Percentiles rank a stretch among this genome's conserved stretches.
phyloP scores from a whole-genome alignment of 345 rosid genomes.

The Eucalyptus melliodora region DNA sequence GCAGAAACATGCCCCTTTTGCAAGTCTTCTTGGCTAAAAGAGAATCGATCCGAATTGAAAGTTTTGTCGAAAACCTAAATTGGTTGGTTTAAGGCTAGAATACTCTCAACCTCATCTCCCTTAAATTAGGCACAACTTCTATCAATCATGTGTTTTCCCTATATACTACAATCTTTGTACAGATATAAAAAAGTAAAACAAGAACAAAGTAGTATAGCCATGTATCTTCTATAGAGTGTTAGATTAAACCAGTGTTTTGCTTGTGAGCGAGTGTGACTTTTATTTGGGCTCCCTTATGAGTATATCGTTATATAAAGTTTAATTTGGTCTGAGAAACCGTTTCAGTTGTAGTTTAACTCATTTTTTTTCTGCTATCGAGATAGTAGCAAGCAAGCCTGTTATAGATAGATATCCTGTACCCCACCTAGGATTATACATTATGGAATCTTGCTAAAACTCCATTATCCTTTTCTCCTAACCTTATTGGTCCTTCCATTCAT shows the following conservation, averaged over 20 bases:
- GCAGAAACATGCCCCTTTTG: background rate
- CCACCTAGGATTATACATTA: background rate
- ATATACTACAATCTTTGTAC: background rate
- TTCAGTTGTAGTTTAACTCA: background rate
- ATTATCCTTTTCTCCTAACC: background rate
- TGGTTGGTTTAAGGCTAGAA: background rate
- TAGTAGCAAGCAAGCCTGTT: background rate
- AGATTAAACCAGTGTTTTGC: background rate
- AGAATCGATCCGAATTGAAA: background rate
- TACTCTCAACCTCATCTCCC: background rate
- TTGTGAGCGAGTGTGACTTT: background rate
- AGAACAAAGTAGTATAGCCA: background rate
- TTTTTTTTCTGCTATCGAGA: too few species aligned
- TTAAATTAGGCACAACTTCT: background rate
- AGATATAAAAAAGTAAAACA: background rate
- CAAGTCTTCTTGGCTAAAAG: background rate
- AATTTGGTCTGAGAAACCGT: background rate
- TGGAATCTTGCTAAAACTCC: background rate
- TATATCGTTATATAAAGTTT: background rate
- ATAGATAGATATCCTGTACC: background rate
- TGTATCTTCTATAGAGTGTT: background rate
- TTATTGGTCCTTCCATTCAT: background rate
- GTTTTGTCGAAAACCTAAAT: background rate
- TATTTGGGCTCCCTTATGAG: background rate
- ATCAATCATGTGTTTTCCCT: background rate